phyloP scores from a whole-genome alignment of 108 stramenopile species.

The Cyclotella baltica region DNA sequence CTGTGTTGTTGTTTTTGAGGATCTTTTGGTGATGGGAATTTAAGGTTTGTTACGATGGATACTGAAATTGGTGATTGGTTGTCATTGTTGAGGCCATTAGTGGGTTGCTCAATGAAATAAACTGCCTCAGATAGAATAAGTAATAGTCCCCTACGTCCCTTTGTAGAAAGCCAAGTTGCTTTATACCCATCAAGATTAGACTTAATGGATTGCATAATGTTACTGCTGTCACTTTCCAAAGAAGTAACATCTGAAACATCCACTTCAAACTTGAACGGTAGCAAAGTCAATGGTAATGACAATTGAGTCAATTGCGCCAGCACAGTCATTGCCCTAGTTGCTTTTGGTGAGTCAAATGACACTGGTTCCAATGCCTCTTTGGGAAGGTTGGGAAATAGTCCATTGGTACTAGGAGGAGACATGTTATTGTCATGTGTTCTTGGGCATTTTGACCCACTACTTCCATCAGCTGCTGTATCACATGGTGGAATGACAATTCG shows the following conservation, averaged over 20 bases:
- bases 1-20: constrained; percentile 44
- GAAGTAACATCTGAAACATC: constrained; percentile 30
- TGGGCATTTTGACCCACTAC: not conserved
- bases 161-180: constrained; percentile 56
- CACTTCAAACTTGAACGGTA: constrained; percentile 33
- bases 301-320: constrained; percentile 46
- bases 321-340: constrained; percentile 43
- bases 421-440: not conserved
- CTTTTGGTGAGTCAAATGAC: constrained; percentile 38
- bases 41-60: constrained; percentile 40
- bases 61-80: constrained; percentile 20
- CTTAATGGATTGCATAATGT: constrained; percentile 33
- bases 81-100: not conserved
- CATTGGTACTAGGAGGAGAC: not conserved
- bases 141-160: constrained; percentile 52
- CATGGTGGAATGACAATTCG: constrained; percentile 47
- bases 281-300: constrained; percentile 9
- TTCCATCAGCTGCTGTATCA: not conserved
- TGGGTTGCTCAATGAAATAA: constrained; percentile 51
- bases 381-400: constrained; percentile 15
- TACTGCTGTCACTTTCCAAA: not conserved
- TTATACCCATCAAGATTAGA: constrained; percentile 35
- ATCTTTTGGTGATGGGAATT: constrained; percentile 56
- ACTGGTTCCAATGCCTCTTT: constrained; percentile 44
- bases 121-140: constrained; percentile 57